Percentiles rank a stretch among this genome's conserved stretches.
Evolutionary conservation across 371 early-diverging fungal genomes (phyloP).

Genomic region (Mortierella sp.): DNA sequence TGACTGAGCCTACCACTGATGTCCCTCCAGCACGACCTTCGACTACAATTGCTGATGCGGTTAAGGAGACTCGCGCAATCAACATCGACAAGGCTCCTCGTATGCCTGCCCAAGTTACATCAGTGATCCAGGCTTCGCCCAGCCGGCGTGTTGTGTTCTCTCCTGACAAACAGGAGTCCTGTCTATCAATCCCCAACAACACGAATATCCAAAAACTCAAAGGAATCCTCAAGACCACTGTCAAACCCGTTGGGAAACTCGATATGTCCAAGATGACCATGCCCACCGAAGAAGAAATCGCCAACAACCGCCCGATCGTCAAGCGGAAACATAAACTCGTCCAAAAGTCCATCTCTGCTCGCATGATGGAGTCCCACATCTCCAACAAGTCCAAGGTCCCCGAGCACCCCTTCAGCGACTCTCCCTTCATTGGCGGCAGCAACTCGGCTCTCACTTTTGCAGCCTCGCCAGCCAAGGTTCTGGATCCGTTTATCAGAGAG

Average conservation of each 20-base stretch:
- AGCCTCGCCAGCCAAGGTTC: neutral
- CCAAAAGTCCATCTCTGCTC: neutral
- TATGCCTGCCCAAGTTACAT: constrained; percentile 36
- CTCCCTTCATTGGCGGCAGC: constrained; percentile 4
- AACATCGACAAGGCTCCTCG: neutral
- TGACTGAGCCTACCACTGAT: neutral
- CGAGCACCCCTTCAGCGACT: neutral
- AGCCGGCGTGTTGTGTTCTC: constrained; percentile 45
- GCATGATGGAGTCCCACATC: neutral
- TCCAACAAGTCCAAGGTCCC: neutral
- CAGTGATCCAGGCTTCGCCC: constrained; percentile 38
- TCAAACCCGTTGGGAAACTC: neutral
- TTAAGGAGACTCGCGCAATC: neutral
- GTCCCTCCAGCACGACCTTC: neutral
- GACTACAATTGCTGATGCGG: neutral
- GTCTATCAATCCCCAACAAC: constrained; percentile 25
- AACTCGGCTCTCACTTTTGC: neutral
- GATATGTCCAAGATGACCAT: neutral
- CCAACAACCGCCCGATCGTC: neutral
- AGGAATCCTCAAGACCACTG: constrained; percentile 33
- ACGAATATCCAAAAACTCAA: constrained; percentile 10
- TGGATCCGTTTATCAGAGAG: constrained; percentile 16
- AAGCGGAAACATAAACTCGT: neutral
- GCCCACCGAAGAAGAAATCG: constrained; percentile 10
- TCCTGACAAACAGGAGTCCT: constrained; percentile 36